A percentile compares a stretch with the other conserved stretches of the same genome.
Conservation (phyloP, 495 filamentous ascomycete species). For the Aspergillus carlsbadensis region DNA sequence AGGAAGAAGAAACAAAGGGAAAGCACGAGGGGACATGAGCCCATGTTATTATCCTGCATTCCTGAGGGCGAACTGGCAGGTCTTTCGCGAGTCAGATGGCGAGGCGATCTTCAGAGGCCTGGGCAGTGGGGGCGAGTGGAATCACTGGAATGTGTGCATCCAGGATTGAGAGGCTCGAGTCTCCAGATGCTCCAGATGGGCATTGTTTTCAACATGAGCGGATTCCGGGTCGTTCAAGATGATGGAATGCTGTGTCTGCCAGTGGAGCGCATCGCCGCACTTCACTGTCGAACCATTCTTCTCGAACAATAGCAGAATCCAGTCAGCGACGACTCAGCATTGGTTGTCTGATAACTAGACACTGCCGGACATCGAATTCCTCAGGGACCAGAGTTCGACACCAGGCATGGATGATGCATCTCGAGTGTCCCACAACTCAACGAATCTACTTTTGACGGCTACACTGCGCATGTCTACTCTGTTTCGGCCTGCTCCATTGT, state of each 20-base stretch:
- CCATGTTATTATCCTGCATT: constrained; percentile 1
- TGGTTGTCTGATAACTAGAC: background rate
- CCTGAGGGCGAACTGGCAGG: background rate
- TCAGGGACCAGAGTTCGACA: constrained; percentile 9
- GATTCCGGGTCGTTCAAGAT: background rate
- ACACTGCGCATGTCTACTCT: background rate
- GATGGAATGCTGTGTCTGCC: background rate
- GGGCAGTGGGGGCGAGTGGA: constrained; percentile 7
- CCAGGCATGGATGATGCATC: background rate
- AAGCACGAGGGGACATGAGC: constrained; percentile 4
- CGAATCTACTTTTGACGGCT: background rate
- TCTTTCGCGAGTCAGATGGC: background rate
- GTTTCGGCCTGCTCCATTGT: background rate
- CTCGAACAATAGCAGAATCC: background rate
- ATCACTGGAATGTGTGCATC: background rate
- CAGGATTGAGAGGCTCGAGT: background rate
- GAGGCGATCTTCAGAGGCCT: background rate
- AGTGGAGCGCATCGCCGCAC: background rate
- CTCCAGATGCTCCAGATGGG: background rate
- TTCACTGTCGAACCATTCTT: background rate
- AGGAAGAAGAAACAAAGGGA: background rate
- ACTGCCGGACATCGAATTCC: background rate
- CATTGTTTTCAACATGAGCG: background rate
- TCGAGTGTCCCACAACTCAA: background rate
- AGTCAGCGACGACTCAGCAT: background rate